These are phyloP conservation scores for Podospora anserina DNA, from an alignment of 495 filamentous ascomycete species.

Conservation along the genomic window DNA sequence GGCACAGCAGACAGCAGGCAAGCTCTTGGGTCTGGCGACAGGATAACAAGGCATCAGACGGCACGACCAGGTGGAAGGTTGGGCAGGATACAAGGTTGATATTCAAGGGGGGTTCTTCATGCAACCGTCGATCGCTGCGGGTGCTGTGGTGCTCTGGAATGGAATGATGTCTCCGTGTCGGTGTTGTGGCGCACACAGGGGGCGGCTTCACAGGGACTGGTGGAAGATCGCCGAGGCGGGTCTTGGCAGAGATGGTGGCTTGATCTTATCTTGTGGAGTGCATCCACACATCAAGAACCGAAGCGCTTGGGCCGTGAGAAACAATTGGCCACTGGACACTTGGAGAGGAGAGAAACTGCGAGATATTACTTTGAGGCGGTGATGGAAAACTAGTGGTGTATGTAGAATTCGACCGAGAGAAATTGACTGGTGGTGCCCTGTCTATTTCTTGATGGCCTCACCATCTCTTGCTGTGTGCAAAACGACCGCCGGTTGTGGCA, in stretches of 20 bases:
- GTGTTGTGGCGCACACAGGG: too few species aligned
- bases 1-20: neutral
- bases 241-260: constrained; percentile 11
- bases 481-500: neutral
- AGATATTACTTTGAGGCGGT: neutral
- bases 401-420: too few species aligned
- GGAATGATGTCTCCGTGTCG: neutral
- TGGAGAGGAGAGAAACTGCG: neutral
- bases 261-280: neutral
- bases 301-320: neutral
- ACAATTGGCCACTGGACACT: neutral
- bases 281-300: neutral
- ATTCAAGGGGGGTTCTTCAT: constrained; percentile 18
- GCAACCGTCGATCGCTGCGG: constrained; percentile 15
- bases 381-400: too few species aligned
- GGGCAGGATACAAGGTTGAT: constrained; percentile 9
- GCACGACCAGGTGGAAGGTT: constrained; percentile 8
- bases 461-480: constrained; percentile 6
- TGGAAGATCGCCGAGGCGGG: constrained; percentile 13
- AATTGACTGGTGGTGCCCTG: too few species aligned
- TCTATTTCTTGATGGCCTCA: neutral
- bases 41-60: constrained; percentile 10
- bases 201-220: neutral
- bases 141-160: neutral
- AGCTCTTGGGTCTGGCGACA: constrained; percentile 2